Conservation (phyloP, 129 eudicot genomes). For the Helianthus annuus region HanXRQr2.0-SUNRISE NC_035443.2:45258293-45258792, state of each 20-base stretch:
- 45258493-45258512: slow-evolving; percentile 14
- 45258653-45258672: slow-evolving; percentile 24
- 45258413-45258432: slow-evolving; percentile 81
- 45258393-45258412: slow-evolving; percentile 51
- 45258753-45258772: not conserved
- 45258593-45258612: slow-evolving; percentile 80
- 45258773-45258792: not conserved
- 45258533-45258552: slow-evolving; percentile 3
- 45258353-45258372: slow-evolving; percentile 9
- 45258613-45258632: slow-evolving; percentile 89
- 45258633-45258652: slow-evolving; percentile 97
- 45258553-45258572: slow-evolving; percentile 3
- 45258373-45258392: slow-evolving; percentile 42
- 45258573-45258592: slow-evolving; percentile 36
- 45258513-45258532: slow-evolving; percentile 10
- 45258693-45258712: slow-evolving; percentile 6
- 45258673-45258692: not conserved
- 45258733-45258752: slow-evolving; percentile 2
- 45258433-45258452: slow-evolving; percentile 79
- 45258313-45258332: not conserved
- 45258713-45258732: slow-evolving; percentile 3
- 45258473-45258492: slow-evolving; percentile 24
- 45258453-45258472: slow-evolving; percentile 33
- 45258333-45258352: not conserved
- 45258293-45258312: not conserved